These are phyloP conservation scores for Aschersonia sp. DNA, from an alignment of 2,329 filamentous ascomycete species.

Conservation along the genomic window DNA sequence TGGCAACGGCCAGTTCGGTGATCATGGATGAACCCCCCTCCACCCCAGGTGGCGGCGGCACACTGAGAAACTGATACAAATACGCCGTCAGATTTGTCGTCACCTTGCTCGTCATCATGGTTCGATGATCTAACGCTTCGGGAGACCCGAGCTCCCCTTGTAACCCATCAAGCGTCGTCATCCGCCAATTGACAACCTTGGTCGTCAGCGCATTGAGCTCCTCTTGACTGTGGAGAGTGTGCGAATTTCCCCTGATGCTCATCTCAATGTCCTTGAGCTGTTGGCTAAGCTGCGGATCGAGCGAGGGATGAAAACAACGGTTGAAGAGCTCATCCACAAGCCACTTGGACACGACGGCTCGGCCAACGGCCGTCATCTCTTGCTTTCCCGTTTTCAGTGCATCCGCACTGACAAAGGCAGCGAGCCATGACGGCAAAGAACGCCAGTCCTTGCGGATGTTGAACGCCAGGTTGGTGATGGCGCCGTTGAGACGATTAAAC, in stretches of 20 bases:
- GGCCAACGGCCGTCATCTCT: conserved; percentile 93
- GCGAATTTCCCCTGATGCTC: conserved; percentile 68
- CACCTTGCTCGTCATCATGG: conserved; percentile 54
- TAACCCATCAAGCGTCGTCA: conserved; percentile 88
- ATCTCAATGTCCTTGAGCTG: conserved; percentile 77
- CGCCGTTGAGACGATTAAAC: conserved; percentile 82
- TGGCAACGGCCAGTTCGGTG: conserved; percentile 75
- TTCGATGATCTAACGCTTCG: conserved; percentile 50
- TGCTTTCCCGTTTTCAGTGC: conserved; percentile 80
- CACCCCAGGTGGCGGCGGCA: conserved; percentile 67
- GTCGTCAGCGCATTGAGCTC: conserved; percentile 78
- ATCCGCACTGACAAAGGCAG: conserved; percentile 67
- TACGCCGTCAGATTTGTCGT: conserved; percentile 54
- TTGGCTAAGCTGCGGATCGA: conserved; percentile 62
- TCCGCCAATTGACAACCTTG: conserved; percentile 84
- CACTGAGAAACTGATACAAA: conserved; percentile 59
- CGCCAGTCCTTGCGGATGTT: conserved; percentile 94
- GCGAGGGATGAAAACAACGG: conserved; percentile 78
- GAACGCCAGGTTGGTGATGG: conserved; percentile 89
- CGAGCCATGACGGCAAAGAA: conserved; percentile 65
- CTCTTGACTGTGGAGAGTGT: conserved; percentile 62
- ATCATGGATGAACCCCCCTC: conserved; percentile 86
- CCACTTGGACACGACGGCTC: conserved; percentile 81
- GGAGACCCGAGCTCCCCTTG: conserved; percentile 52
- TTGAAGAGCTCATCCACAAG: conserved; percentile 84